phyloP scores from a whole-genome alignment of 2,329 filamentous ascomycete genomes.

The Plenodomus tracheiphilus region DNA sequence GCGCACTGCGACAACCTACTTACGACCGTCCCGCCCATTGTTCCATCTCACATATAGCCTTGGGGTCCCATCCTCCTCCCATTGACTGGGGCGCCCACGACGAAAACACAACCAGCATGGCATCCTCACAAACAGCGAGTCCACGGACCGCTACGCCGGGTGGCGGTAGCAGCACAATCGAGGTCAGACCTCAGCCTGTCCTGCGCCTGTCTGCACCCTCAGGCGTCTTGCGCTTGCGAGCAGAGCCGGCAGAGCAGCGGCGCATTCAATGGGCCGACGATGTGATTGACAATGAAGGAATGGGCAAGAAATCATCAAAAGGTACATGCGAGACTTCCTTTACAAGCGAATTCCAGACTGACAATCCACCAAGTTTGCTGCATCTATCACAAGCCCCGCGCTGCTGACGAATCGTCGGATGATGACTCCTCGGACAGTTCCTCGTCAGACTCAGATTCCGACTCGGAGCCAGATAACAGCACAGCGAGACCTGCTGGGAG shows the following conservation, averaged over 20 bases:
- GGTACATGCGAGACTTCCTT: constrained; percentile 53
- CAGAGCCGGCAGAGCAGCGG: constrained; percentile 51
- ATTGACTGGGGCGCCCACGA: constrained; percentile 57
- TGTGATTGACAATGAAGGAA: constrained; percentile 92
- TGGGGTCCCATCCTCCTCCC: constrained; percentile 63
- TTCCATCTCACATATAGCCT: constrained; percentile 3
- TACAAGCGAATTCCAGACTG: neutral
- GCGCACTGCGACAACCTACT: neutral
- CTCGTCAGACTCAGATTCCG: constrained; percentile 57
- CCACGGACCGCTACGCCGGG: constrained; percentile 26
- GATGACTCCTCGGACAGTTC: constrained; percentile 64
- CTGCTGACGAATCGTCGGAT: constrained; percentile 70
- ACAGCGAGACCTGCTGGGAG: constrained; percentile 46
- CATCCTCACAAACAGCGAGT: constrained; percentile 14
- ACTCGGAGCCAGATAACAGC: constrained; percentile 59
- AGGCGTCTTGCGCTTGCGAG: constrained; percentile 47
- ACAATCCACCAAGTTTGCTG: constrained; percentile 75
- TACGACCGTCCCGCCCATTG: too few species aligned
- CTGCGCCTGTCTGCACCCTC: constrained; percentile 40
- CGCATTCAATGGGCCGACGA: constrained; percentile 91
- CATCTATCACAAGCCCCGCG: constrained; percentile 88
- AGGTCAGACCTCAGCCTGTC: constrained; percentile 33
- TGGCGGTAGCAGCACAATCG: constrained; percentile 29
- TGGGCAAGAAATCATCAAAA: constrained; percentile 94
- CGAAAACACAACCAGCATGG: constrained; percentile 64